Conservation (phyloP, 441 rosid genomes). For the Syzygium syzygioides region DNA sequence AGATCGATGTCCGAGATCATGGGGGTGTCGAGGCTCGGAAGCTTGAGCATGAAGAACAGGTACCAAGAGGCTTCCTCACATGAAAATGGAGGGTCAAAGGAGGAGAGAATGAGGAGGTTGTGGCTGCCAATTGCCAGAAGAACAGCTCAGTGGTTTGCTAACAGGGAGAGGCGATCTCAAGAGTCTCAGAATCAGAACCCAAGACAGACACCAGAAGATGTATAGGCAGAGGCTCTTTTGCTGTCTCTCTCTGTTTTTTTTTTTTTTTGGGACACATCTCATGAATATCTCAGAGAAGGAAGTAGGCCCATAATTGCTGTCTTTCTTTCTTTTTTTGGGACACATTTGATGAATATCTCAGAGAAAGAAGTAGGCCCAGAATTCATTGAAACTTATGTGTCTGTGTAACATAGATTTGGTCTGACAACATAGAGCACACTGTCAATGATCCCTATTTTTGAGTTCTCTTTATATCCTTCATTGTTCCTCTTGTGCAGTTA, state of each 20-base stretch:
- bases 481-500: neutral
- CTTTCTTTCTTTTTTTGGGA: neutral
- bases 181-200: neutral
- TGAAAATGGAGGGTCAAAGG: neutral
- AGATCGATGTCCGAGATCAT: slow-evolving; percentile 3
- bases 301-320: neutral
- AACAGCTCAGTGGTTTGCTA: slow-evolving; percentile 13
- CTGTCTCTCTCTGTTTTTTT: neutral
- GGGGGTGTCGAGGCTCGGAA: neutral
- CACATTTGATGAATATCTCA: neutral
- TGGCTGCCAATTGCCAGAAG: slow-evolving; percentile 10
- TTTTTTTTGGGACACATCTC: neutral
- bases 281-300: too few species aligned
- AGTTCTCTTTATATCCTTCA: neutral
- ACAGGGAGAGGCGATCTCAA: slow-evolving; percentile 3
- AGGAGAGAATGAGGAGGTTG: slow-evolving; percentile 7
- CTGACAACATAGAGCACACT: neutral
- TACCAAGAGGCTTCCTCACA: neutral
- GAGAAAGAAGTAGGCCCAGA: neutral
- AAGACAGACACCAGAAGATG: neutral
- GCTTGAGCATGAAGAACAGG: neutral
- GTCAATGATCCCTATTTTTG: neutral
- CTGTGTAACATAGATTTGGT: neutral
- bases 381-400: too few species aligned
- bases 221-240: neutral